These are phyloP conservation scores for Xylariaceae sp. DNA, from an alignment of 2,329 filamentous ascomycete species.

Conservation along the genomic window DNA sequence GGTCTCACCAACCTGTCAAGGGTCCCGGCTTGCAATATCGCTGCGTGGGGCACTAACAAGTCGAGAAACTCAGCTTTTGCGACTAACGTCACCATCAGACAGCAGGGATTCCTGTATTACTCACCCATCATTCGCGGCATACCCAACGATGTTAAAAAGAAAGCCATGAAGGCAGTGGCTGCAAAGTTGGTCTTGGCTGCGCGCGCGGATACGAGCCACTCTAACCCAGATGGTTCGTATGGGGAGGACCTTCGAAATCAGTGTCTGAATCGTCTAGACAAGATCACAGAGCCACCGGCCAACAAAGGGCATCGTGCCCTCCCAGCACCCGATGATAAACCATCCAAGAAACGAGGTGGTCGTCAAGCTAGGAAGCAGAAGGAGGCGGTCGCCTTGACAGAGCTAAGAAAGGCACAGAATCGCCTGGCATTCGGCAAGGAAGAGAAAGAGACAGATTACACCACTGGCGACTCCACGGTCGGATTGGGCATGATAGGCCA, in stretches of 20 bases:
- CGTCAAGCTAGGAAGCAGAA: conserved; percentile 89
- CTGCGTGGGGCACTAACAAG: conserved; percentile 87
- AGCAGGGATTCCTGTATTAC: conserved; percentile 91
- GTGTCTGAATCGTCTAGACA: conserved; percentile 82
- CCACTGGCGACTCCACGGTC: conserved; percentile 75
- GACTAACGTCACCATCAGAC: conserved; percentile 84
- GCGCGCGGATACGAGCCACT: conserved; percentile 81
- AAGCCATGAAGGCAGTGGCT: conserved; percentile 91
- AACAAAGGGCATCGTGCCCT: conserved; percentile 85
- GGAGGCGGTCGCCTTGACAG: conserved; percentile 95
- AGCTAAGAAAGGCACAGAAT: conserved; percentile 93
- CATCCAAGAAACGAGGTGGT: conserved; percentile 85
- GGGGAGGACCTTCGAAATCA: conserved; percentile 79
- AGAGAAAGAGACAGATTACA: conserved; percentile 89
- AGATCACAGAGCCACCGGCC: conserved; percentile 84
- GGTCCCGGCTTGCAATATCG: conserved; percentile 88
- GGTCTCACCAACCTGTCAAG: conserved; percentile 86
- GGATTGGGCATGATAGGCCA: conserved; percentile 96
- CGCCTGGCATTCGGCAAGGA: conserved; percentile 94
- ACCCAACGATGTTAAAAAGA: conserved; percentile 80
- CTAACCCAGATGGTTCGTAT: conserved; percentile 73
- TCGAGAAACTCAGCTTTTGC: conserved; percentile 70
- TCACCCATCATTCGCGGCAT: conserved; percentile 85
- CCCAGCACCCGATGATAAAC: conserved; percentile 93
- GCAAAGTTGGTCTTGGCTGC: conserved; percentile 93